Evolutionary conservation across 169 alveolate genomes (phyloP), one percentile per base, ranked within the genome.

Genomic region (Eimeria praecox): DNA sequence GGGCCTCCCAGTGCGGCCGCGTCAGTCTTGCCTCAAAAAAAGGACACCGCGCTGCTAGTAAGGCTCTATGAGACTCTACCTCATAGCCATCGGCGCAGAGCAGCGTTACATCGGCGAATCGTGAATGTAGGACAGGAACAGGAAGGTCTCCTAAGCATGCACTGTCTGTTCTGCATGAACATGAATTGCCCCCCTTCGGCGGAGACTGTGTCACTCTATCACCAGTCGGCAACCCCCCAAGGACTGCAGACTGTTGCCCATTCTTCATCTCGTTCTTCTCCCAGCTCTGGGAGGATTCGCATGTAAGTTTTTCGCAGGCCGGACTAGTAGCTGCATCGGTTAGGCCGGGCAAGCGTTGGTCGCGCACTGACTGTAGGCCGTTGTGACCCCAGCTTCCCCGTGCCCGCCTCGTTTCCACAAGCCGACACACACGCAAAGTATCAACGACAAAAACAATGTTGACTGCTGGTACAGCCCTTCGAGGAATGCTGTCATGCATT

Each of bases 11-110:
- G 88, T 88, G 89, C 10, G 89, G 75, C 14, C 96, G 91, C 20
- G 96, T 93, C 40, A 93, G 94, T 83, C 62, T 93, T 18, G 96
- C 96, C 88, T 93, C 96, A 56, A 93, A 93, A 62, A 93, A 93
- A 14, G 96, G 40, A 38, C 94, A 80, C 5, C 91, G 90, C 38
- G 96, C 96, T 30, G 96, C 96, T 69, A 93, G 42, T 69, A 93
- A 78, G 14, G 96, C 96, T 16, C 96, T 83, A 80, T 93, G 96
- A 38, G 96, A 93, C 9, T 62, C 54, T 14, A 93, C 77, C 54
- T 88, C 87, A 35, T n/a, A 66, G n/a, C 96, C 96, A 62, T 83
- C 94, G 49, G 90, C 80, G 80, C 96, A 93, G 38, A 73, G 85
- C 56, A 93, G 77, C 46, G 69, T 77, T 46, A 93, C 96, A 66